A percentile compares a stretch with the other conserved stretches of the same genome.
Conservation (phyloP, 768 basidiomycete genomes). For the Tephrocybe sp. region DNA sequence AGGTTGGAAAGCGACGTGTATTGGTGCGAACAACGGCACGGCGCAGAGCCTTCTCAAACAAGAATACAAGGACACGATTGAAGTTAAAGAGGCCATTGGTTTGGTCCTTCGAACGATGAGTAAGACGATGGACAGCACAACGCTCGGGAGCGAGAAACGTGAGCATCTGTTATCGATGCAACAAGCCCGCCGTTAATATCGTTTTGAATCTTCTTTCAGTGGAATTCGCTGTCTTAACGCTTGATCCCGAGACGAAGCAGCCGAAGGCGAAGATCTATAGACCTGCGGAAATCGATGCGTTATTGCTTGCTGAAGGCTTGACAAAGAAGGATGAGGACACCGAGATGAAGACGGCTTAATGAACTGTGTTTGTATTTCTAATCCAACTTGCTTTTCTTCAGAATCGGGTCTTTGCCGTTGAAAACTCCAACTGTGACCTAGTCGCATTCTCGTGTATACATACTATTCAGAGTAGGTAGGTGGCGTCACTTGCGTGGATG, state of each 20-base stretch:
- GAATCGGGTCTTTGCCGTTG: too few species aligned
- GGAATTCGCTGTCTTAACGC: conserved; percentile 92
- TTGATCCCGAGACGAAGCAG: conserved; percentile 72
- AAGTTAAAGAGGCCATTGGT: conserved; percentile 88
- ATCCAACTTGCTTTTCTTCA: conserved; percentile 16
- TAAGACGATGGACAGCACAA: conserved; percentile 99
- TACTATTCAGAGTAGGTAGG: too few species aligned
- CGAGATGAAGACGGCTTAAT: conserved; percentile 64
- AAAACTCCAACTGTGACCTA: not conserved
- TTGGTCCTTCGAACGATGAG: conserved; percentile 94
- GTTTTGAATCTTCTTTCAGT: conserved; percentile 45
- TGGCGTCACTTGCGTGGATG: too few species aligned
- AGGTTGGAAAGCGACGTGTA: conserved; percentile 98
- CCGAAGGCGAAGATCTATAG: conserved; percentile 91
- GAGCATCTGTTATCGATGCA: conserved; percentile 30
- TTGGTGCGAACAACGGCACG: conserved; percentile 97
- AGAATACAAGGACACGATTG: conserved; percentile 96
- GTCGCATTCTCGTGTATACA: too few species aligned
- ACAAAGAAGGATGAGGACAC: conserved; percentile 86
- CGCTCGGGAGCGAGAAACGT: conserved; percentile 95
- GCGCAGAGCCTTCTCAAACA: conserved; percentile 95
- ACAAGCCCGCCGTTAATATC: not conserved
- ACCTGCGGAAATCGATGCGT: conserved; percentile 82
- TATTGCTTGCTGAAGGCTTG: conserved; percentile 75
- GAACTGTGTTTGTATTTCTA: conserved; percentile 24